Evolutionary conservation across 352 stramenopile species (phyloP).

Genomic region (Halophytophthora batemanensis): DNA sequence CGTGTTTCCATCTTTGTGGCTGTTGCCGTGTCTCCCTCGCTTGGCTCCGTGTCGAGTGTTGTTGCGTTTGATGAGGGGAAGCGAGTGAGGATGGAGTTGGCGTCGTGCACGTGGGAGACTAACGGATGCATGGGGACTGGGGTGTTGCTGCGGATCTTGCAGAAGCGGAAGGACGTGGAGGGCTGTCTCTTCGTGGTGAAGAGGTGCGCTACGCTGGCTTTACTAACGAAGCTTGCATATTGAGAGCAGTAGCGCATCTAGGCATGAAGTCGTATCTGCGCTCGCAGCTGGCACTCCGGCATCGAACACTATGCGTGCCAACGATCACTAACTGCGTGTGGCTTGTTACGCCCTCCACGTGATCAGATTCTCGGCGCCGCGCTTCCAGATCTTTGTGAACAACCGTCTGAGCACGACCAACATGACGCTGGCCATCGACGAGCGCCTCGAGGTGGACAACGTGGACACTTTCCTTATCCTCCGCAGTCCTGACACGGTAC

Average conservation of each 20-base stretch:
- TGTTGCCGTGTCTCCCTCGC: too few relatives aligned
- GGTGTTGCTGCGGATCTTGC: constrained; percentile 5
- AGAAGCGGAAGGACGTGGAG: constrained; percentile 88
- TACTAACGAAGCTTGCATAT: background rate
- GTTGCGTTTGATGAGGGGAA: background rate
- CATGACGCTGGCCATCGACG: constrained; percentile 74
- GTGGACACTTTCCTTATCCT: constrained; percentile 86
- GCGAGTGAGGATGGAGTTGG: too few relatives aligned
- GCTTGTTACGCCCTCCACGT: background rate
- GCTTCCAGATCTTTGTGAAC: constrained; percentile 88
- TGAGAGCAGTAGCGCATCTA: background rate
- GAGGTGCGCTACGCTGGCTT: constrained; percentile 25
- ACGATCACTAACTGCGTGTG: background rate
- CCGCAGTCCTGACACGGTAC: constrained; percentile 56
- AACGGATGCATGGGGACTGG: too few relatives aligned
- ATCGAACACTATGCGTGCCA: background rate
- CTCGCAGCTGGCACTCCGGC: background rate
- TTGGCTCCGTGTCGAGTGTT: background rate
- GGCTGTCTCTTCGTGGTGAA: constrained; percentile 86
- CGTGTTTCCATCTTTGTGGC: too few relatives aligned
- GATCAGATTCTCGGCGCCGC: constrained; percentile 59
- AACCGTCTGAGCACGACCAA: constrained; percentile 88
- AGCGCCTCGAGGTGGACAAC: constrained; percentile 73
- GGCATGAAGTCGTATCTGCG: background rate
- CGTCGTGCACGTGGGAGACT: too few relatives aligned